These are phyloP conservation scores for Lichtheimia ornata DNA, from an alignment of 371 early-diverging fungal genomes.

Conservation along the genomic window DNA sequence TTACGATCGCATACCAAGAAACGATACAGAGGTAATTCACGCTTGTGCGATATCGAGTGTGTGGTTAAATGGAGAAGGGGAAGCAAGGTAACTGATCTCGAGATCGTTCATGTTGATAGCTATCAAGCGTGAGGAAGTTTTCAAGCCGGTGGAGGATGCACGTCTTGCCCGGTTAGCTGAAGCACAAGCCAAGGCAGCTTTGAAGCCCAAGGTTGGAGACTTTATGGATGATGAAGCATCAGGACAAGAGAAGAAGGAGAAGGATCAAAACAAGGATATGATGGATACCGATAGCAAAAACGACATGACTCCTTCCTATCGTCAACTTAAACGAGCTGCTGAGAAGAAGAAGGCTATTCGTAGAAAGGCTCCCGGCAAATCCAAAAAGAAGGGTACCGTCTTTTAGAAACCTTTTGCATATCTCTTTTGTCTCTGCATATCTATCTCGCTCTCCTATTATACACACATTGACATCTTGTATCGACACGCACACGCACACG, in stretches of 20 bases:
- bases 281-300: conserved; percentile 41
- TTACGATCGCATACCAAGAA: conserved; percentile 48
- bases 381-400: conserved; percentile 1
- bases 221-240: conserved; percentile 18
- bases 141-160: conserved; percentile 47
- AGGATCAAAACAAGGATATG: conserved; percentile 30
- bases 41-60: too few species aligned
- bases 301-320: conserved; percentile 23
- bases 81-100: background rate
- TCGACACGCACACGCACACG: background rate
- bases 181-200: conserved; percentile 48
- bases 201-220: conserved; percentile 28
- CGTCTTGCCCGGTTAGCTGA: conserved; percentile 46
- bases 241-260: conserved; percentile 8
- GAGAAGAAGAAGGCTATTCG: conserved; percentile 14
- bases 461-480: background rate
- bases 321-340: too few species aligned
- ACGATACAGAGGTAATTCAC: conserved; percentile 33
- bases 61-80: too few species aligned
- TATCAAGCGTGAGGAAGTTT: conserved; percentile 45
- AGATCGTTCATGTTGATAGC: conserved; percentile 18
- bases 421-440: background rate
- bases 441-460: background rate
- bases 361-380: background rate
- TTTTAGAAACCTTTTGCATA: background rate